phyloP scores from a whole-genome alignment of 768 basidiomycete genomes.

The Phylloporus rhodoxanthus region DNA sequence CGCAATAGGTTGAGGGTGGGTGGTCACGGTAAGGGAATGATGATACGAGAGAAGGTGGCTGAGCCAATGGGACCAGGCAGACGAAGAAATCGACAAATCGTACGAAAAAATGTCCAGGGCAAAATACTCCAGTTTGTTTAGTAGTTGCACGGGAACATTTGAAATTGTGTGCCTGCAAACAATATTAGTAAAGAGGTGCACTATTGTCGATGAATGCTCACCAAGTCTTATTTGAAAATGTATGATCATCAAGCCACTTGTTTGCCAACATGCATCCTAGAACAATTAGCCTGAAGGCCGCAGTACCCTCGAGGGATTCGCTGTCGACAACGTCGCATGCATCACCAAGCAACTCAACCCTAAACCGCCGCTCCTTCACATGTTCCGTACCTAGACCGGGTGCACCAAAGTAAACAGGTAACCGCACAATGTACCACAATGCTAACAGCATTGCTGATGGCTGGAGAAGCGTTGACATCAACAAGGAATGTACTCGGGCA shows the following conservation, averaged over 20 bases:
- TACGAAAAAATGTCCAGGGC: conserved; percentile 66
- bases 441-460: conserved; percentile 76
- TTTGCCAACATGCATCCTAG: conserved; percentile 83
- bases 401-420: conserved; percentile 64
- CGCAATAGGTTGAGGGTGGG: conserved; percentile 68
- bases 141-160: conserved; percentile 58
- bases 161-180: conserved; percentile 70
- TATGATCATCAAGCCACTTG: conserved; percentile 86
- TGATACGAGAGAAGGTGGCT: conserved; percentile 61
- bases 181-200: conserved; percentile 1
- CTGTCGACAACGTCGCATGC: conserved; percentile 35
- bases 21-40: conserved; percentile 50
- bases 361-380: conserved; percentile 57
- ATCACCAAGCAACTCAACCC: conserved; percentile 57
- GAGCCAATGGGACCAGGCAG: conserved; percentile 70
- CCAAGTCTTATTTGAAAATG: conserved; percentile 88
- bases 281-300: conserved; percentile 69
- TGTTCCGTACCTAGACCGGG: conserved; percentile 46
- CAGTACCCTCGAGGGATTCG: conserved; percentile 49
- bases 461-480: conserved; percentile 75
- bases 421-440: conserved; percentile 74
- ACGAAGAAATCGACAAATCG: conserved; percentile 60
- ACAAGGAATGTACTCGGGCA: conserved; percentile 60
- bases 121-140: conserved; percentile 69
- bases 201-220: conserved; percentile 29